phyloP scores from a whole-genome alignment of 176 grass and related monocot species.

The Thalia dealbata region DNA sequence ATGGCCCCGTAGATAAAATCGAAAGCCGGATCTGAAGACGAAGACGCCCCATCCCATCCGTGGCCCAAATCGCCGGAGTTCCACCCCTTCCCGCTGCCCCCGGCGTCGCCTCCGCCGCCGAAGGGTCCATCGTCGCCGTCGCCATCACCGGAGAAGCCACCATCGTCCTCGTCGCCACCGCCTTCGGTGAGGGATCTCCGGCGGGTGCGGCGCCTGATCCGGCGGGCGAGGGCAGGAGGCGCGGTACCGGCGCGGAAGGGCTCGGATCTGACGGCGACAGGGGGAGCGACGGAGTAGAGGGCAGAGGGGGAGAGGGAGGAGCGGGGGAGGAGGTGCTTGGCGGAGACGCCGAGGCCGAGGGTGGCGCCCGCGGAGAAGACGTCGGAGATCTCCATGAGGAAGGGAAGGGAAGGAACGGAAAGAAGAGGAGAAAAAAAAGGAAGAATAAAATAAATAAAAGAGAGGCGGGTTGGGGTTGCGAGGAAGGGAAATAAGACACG shows the following conservation, averaged over 20 bases:
- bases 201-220: slow-evolving; percentile 5
- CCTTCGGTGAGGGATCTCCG: background rate
- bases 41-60: background rate
- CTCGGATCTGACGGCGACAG: background rate
- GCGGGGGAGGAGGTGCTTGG: slow-evolving; percentile 3
- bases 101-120: slow-evolving; percentile 2
- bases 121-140: slow-evolving; percentile 10
- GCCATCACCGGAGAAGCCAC: slow-evolving; percentile 1
- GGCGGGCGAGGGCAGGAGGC: slow-evolving; percentile 1
- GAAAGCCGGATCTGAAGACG: slow-evolving; percentile 7
- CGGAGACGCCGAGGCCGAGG: slow-evolving; percentile 2
- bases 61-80: background rate
- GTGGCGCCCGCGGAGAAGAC: background rate
- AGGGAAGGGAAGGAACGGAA: background rate
- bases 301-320: background rate
- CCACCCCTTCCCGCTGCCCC: background rate
- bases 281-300: background rate
- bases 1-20: slow-evolving; percentile 8
- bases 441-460: background rate
- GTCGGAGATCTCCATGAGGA: slow-evolving; percentile 1
- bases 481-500: background rate
- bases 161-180: slow-evolving; percentile 2
- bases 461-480: background rate
- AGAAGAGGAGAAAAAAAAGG: background rate
- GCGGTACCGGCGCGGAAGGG: background rate